Evolutionary conservation across 352 stramenopile species (phyloP), one percentile per base, ranked within the genome.

Genomic region (Aphanomyces astaci): DNA sequence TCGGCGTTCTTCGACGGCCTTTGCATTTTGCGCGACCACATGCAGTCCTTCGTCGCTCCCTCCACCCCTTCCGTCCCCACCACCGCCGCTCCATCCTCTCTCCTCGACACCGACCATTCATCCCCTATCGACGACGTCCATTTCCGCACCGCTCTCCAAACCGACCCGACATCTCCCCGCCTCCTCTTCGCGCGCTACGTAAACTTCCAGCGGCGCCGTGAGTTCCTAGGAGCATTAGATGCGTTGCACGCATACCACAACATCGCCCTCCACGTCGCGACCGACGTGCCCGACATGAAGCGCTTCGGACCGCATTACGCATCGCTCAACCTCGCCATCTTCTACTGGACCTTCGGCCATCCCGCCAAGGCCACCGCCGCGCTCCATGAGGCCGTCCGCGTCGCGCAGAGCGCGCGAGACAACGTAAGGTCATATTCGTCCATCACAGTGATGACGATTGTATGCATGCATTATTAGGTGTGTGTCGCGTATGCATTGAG

Each of bases 261-360:
- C 32, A 33, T 28, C 33, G 62, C 62, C 13, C n/a, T 68, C 28
- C 30, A 43, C 13, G 43, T 40, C 19, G 9, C 24, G 15, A 64
- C 22, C 7, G 60, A 67, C 10, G 19, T 32, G 19, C 28, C 30
- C 28, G 39, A 43, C 28, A 32, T 32, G 17, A 59, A 59, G 51
- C 51, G 51, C 22, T 68, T 60, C 59, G 62, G 62, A 11, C 62
- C 62, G 36, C 62, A 68, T 13, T 68, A 68, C 30, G 62, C 62
- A 10, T 59, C 62, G 19, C 24, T 68, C 13, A 68, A 68, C 25
- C 43, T 68, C 51, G 62, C 39, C 32, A 52, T 24, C 11, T 49
- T 68, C 10, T 68, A 68, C 43, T 39, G 30, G 24, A 28, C 28
- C 10, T 68, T 68, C 24, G 19, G 32, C 11, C 36, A 68, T 33